These are phyloP conservation scores for Anthracocystis panici-leucophaei DNA, from an alignment of 1,284 basidiomycete genomes.

Conservation along the genomic window DNA sequence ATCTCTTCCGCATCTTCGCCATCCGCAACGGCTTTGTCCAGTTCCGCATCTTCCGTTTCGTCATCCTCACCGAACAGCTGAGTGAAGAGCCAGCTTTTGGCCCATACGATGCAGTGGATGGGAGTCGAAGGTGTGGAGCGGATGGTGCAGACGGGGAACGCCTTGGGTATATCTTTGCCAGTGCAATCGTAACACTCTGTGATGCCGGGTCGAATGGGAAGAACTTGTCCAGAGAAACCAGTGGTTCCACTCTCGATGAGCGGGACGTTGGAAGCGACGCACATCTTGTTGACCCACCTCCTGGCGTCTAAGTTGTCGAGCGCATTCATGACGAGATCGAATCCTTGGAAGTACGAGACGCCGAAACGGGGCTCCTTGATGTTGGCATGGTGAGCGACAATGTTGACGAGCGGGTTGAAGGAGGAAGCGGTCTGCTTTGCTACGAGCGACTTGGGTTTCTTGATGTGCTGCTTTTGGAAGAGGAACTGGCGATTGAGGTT, in stretches of 20 bases:
- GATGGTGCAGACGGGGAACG: slow-evolving; percentile 98
- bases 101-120: slow-evolving; percentile 99
- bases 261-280: slow-evolving; percentile 88
- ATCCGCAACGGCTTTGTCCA: slow-evolving; percentile 85
- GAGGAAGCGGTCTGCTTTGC: slow-evolving; percentile 87
- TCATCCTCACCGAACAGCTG: slow-evolving; percentile 52
- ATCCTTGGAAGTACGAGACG: slow-evolving; percentile 86
- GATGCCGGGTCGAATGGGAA: slow-evolving; percentile 38
- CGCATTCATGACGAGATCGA: slow-evolving; percentile 94
- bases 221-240: slow-evolving; percentile 83
- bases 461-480: slow-evolving; percentile 96
- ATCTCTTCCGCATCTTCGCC: slow-evolving; percentile 94
- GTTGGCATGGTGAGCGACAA: slow-evolving; percentile 91
- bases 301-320: slow-evolving; percentile 80
- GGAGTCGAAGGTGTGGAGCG: slow-evolving; percentile 96
- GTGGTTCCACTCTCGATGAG: slow-evolving; percentile 97
- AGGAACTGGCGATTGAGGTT: slow-evolving; percentile 98
- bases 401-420: slow-evolving; percentile 91
- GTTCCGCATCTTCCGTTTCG: slow-evolving; percentile 74
- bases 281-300: slow-evolving; percentile 85
- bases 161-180: slow-evolving; percentile 86
- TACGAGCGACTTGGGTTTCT: slow-evolving; percentile 93
- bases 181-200: slow-evolving; percentile 68
- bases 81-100: slow-evolving; percentile 93
- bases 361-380: slow-evolving; percentile 95